Base-by-base conservation (phyloP, 805 yeast species). In the Saccharomycopsis synnaedendra region DNA sequence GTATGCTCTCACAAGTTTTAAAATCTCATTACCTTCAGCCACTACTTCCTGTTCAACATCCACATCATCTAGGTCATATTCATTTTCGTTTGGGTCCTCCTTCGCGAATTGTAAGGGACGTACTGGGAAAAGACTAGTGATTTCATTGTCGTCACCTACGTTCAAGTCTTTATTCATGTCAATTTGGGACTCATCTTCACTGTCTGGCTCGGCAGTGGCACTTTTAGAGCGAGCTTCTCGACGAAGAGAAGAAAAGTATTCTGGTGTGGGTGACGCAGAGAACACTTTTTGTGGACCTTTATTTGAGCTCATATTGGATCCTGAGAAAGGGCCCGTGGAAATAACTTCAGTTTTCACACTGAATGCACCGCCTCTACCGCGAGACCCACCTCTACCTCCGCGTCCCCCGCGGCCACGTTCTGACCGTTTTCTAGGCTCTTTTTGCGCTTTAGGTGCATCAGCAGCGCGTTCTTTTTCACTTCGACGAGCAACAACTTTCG, bases 401-500 rank as follows among this genome's bases (percentile, higher is more conserved):
- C 54, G 49, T 9, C 43, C 44, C n/a, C 44, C 39, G 27, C 30
- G 33, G 6, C 41, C 40, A 11, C 38, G 30, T 27, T 44, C 32
- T 7, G 39, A 11, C 27, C 35, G 37, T 6, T 41, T 40, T 9
- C 33, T 35, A 19, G 40, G 35, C n/a, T 40, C 10, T 34, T 34
- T 34, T n/a, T n/a, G 10, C 36, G 36, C 36, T 9, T 34, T 34
- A 4, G 88, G 87, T 0, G 88, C 89, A 47, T 76, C 75, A 31
- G 84, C 79, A 28, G 79, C 95, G 61, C 96, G 70, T 56, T 87
- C 96, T 56, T 85, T 89, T 56, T 85, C 82, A 7, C 87, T 67
- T 60, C 86, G 78, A 64, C 97, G 71, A 0, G 88, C 88, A 40
- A 89, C 95, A 2, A 72, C 81, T 62, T 89, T 89, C 2, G 97